Evolutionary conservation across 257 asterid species (phyloP).

Genomic region (Solanum infundibuliforme): DNA sequence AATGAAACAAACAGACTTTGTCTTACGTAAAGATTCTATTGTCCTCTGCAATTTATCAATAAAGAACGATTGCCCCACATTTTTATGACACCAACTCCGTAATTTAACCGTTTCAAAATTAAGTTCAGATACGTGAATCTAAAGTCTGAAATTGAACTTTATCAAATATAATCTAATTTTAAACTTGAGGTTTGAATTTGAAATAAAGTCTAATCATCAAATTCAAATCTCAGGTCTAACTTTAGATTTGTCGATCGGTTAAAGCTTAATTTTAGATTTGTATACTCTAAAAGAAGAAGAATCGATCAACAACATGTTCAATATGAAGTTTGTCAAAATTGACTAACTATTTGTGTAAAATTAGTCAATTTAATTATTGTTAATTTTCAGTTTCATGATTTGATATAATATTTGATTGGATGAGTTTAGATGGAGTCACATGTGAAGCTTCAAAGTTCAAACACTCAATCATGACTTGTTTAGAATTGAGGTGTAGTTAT

Average conservation of each 20-base stretch:
- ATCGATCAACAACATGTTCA: not conserved
- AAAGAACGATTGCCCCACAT: constrained; percentile 8
- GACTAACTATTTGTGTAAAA: not conserved
- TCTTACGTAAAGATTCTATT: constrained; percentile 19
- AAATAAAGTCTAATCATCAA: not conserved
- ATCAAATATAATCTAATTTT: not conserved
- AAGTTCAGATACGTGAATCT: not conserved
- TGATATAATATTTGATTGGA: not conserved
- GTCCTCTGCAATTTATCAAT: constrained; percentile 4
- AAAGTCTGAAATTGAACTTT: not conserved
- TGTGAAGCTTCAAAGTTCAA: not conserved
- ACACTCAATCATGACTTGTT: not conserved
- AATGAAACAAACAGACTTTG: constrained; percentile 13
- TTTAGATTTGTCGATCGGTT: not conserved
- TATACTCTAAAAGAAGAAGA: not conserved
- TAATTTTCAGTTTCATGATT: not conserved
- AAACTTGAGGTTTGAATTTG: not conserved
- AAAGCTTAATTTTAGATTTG: not conserved
- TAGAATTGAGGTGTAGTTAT: not conserved
- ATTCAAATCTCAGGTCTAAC: not conserved
- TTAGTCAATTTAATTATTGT: not conserved
- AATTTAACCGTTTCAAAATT: not conserved
- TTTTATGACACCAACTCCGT: not conserved
- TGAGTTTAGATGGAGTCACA: not conserved
- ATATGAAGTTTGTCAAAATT: not conserved